These are phyloP conservation scores for Yarrowia sp. DNA, from an alignment of 805 yeast genomes.

Conservation along the genomic window DNA sequence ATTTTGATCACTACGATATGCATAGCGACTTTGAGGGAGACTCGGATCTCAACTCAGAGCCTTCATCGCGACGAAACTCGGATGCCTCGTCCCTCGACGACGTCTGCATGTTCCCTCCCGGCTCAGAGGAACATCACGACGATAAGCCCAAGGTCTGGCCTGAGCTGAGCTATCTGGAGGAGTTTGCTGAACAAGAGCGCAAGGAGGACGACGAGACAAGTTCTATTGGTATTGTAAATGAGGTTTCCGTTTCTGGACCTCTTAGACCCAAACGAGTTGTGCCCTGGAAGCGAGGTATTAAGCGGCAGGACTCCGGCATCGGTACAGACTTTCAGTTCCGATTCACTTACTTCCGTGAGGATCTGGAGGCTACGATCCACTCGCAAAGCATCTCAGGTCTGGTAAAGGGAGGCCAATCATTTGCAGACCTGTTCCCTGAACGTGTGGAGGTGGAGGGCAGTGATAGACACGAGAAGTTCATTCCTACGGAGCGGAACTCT, in stretches of 20 bases:
- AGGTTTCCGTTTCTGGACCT: constrained; percentile 61
- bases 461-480: constrained; percentile 26
- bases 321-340: constrained; percentile 58
- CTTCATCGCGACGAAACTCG: constrained; percentile 65
- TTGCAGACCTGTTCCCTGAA: constrained; percentile 64
- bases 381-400: constrained; percentile 87
- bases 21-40: constrained; percentile 32
- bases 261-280: constrained; percentile 75
- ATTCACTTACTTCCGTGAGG: constrained; percentile 92
- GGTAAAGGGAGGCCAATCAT: constrained; percentile 64
- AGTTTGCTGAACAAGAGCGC: constrained; percentile 75
- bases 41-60: constrained; percentile 56
- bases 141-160: constrained; percentile 70
- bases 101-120: constrained; percentile 61
- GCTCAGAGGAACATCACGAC: constrained; percentile 44
- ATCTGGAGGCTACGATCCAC: constrained; percentile 86
- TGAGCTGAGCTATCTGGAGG: constrained; percentile 74
- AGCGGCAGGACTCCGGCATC: constrained; percentile 37
- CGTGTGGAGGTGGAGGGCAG: constrained; percentile 27
- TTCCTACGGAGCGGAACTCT: constrained; percentile 34
- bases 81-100: constrained; percentile 80
- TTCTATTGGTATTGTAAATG: constrained; percentile 46
- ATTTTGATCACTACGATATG: constrained; percentile 16
- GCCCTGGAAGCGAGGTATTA: constrained; percentile 63
- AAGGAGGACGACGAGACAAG: constrained; percentile 49